Conservation (phyloP, 192 early-diverging fungal genomes). For the Gryganskiella cystojenkinii region DNA sequence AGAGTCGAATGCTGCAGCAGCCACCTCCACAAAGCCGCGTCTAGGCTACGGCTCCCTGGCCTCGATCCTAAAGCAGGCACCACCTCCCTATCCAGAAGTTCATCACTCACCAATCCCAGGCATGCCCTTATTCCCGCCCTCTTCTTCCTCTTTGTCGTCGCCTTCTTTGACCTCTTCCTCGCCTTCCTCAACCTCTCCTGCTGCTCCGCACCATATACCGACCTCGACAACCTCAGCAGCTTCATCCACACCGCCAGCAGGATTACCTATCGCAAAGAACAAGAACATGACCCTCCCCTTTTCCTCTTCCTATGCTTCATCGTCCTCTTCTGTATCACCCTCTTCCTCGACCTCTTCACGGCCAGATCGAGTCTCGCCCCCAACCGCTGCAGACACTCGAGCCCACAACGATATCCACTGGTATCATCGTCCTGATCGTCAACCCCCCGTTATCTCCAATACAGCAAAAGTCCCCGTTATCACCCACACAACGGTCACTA, state of each 20-base stretch:
- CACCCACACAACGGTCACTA: no score
- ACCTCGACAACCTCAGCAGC: not conserved
- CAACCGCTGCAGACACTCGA: not conserved
- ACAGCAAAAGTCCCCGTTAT: no score
- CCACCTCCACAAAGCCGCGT: not conserved
- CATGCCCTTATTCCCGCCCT: not conserved
- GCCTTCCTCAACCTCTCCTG: not conserved
- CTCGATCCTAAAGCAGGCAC: slow-evolving; percentile 15
- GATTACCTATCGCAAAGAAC: not conserved
- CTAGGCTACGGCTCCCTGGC: slow-evolving; percentile 2
- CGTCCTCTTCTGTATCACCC: not conserved
- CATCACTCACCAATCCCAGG: not conserved
- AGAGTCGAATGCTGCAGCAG: not conserved
- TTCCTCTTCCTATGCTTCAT: slow-evolving; percentile 2
- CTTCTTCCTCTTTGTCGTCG: not conserved
- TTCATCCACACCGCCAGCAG: not conserved
- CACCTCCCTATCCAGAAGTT: slow-evolving; percentile 8
- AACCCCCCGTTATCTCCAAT: no score
- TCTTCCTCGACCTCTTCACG: not conserved
- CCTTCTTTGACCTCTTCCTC: not conserved
- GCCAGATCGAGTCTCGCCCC: not conserved
- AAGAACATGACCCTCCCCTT: not conserved
- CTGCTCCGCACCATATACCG: not conserved
- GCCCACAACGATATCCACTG: not conserved
- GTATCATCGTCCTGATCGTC: no score